Evolutionary conservation across 495 filamentous ascomycete species (phyloP).

Genomic region (Aspergillus funiculosus): DNA sequence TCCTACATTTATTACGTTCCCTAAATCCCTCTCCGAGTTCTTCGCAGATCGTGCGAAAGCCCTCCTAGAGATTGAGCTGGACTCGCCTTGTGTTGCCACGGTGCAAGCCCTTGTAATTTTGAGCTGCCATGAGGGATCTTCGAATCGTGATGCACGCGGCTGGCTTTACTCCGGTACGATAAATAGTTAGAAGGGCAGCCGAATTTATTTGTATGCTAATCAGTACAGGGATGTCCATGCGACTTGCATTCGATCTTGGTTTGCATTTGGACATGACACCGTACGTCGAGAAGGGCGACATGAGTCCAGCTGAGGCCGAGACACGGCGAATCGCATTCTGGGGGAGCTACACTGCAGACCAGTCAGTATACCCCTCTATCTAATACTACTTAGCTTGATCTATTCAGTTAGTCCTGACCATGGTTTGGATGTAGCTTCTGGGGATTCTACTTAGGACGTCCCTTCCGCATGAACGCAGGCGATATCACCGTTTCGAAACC

Average conservation of each 20-base stretch:
- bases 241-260: constrained; percentile 46
- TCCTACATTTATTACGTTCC: constrained; percentile 43
- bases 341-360: constrained; percentile 47
- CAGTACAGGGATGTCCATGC: constrained; percentile 43
- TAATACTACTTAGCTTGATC: too few species aligned
- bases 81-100: constrained; percentile 46
- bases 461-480: constrained; percentile 43
- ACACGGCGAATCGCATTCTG: constrained; percentile 44
- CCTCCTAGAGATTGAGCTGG: constrained; percentile 45
- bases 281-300: constrained; percentile 40
- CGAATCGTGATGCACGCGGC: constrained; percentile 45
- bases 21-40: constrained; percentile 43
- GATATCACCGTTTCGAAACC: constrained; percentile 43
- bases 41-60: constrained; percentile 47
- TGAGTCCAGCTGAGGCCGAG: constrained; percentile 40
- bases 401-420: too few species aligned
- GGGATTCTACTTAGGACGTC: constrained; percentile 45
- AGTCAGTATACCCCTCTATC: constrained; percentile 28
- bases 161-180: constrained; percentile 48
- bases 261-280: constrained; percentile 45
- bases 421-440: too few species aligned
- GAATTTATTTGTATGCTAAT: constrained; percentile 17
- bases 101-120: constrained; percentile 46
- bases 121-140: constrained; percentile 43
- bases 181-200: not conserved